Percentiles rank a stretch among this genome's conserved stretches.
These are phyloP conservation scores for Coniochaeta sp. DNA, from an alignment of 2,329 filamentous ascomycete genomes.

Conservation along the genomic window DNA sequence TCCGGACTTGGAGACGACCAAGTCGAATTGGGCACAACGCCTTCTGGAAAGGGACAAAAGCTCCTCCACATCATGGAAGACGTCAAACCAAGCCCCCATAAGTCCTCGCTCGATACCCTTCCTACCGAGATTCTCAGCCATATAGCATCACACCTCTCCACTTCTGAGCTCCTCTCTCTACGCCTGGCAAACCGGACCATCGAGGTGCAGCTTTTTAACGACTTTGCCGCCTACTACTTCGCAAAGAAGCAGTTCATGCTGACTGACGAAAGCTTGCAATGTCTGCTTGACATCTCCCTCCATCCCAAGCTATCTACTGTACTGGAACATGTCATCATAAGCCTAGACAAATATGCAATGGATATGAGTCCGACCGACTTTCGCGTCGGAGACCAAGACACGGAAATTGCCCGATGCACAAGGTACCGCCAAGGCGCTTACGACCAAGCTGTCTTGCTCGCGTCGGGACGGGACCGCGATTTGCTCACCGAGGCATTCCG, in stretches of 20 bases:
- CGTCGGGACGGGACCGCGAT: constrained; percentile 38
- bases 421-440: not conserved
- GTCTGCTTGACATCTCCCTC: constrained; percentile 43
- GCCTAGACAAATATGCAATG: constrained; percentile 26
- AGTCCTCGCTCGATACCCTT: not conserved
- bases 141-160: constrained; percentile 45
- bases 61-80: not conserved
- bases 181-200: constrained; percentile 48
- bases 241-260: constrained; percentile 60
- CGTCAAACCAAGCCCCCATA: not conserved
- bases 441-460: constrained; percentile 24
- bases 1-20: too few relatives aligned
- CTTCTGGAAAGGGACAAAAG: not conserved
- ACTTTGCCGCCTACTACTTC: constrained; percentile 58
- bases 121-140: constrained; percentile 45
- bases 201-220: constrained; percentile 44
- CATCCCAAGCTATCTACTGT: constrained; percentile 30
- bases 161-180: constrained; percentile 45
- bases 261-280: constrained; percentile 46
- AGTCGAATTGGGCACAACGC: not conserved
- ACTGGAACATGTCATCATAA: constrained; percentile 42
- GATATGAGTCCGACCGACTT: not conserved
- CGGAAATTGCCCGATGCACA: not conserved
- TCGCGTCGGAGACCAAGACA: not conserved
- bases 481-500: constrained; percentile 51